Conservation (phyloP, 2,329 filamentous ascomycete species). For the Plenodomus biglobosus region DNA sequence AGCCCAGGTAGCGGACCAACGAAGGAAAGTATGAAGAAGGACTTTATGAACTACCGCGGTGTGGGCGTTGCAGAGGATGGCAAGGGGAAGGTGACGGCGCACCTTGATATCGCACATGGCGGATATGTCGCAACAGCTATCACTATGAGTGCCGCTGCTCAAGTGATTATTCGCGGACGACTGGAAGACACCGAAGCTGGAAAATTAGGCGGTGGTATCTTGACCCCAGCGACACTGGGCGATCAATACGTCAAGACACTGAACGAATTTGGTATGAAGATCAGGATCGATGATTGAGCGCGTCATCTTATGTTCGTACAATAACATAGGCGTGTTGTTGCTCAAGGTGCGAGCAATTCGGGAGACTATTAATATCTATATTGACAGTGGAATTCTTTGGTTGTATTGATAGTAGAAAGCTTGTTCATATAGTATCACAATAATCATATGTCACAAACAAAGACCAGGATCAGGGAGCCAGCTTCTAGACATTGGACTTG, state of each 20-base stretch:
- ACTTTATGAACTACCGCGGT: constrained; percentile 65
- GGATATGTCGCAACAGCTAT: constrained; percentile 69
- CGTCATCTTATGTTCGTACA: too few relatives aligned
- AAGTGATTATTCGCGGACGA: constrained; percentile 64
- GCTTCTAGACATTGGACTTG: too few relatives aligned
- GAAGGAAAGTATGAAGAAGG: constrained; percentile 57
- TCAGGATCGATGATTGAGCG: constrained; percentile 38
- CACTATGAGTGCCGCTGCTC: constrained; percentile 64
- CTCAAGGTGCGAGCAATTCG: too few relatives aligned
- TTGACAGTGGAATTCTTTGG: too few relatives aligned
- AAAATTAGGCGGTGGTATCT: constrained; percentile 64
- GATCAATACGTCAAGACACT: constrained; percentile 66
- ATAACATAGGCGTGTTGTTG: too few relatives aligned
- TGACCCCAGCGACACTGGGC: constrained; percentile 72
- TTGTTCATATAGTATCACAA: too few relatives aligned
- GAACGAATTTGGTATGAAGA: constrained; percentile 62
- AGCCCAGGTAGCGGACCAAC: constrained; percentile 38
- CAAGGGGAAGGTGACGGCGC: constrained; percentile 57
- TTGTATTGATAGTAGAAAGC: too few relatives aligned
- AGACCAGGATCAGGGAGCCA: too few relatives aligned
- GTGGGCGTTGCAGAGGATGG: constrained; percentile 60
- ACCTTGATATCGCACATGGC: constrained; percentile 60
- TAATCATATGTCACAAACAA: too few relatives aligned
- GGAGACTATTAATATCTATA: too few relatives aligned
- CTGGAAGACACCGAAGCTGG: constrained; percentile 51